These are phyloP conservation scores for Fonsecaea erecta DNA, from an alignment of 2,329 filamentous ascomycete species.

Conservation along the genomic window DNA sequence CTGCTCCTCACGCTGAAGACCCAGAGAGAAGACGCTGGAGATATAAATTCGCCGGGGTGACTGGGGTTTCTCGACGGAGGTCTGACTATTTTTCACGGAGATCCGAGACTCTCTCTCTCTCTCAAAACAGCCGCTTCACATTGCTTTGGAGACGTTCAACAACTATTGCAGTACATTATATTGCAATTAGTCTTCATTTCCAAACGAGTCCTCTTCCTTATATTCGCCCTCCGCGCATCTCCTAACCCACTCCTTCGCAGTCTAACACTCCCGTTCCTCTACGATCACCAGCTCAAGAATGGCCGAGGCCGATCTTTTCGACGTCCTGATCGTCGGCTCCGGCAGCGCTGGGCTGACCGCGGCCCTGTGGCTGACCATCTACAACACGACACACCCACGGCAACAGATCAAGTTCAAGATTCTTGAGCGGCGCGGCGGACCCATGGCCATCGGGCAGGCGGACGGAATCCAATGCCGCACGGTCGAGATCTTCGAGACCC, in stretches of 20 bases:
- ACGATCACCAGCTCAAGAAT: neutral
- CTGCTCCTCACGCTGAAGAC: neutral
- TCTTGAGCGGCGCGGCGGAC: constrained; percentile 61
- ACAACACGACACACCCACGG: constrained; percentile 48
- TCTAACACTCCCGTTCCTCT: neutral
- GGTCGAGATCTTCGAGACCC: constrained; percentile 66
- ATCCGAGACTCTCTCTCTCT: neutral
- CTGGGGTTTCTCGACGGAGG: neutral
- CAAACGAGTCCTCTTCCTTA: neutral
- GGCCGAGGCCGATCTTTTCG: constrained; percentile 37
- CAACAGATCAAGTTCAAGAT: constrained; percentile 43
- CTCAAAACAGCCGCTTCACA: neutral
- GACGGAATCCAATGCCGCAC: constrained; percentile 67
- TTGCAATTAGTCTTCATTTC: neutral
- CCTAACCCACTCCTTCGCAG: no score
- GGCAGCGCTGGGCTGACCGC: constrained; percentile 67
- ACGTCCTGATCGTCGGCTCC: constrained; percentile 65
- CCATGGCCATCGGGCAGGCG: constrained; percentile 64
- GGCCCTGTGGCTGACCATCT: constrained; percentile 64
- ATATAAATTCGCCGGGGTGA: neutral
- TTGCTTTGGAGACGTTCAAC: neutral
- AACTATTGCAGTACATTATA: neutral
- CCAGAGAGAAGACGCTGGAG: neutral
- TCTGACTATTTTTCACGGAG: neutral
- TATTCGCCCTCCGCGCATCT: neutral